Evolutionary conservation across 441 rosid genomes (phyloP).

Genomic region (Euphorbia schlechtendalii): DNA sequence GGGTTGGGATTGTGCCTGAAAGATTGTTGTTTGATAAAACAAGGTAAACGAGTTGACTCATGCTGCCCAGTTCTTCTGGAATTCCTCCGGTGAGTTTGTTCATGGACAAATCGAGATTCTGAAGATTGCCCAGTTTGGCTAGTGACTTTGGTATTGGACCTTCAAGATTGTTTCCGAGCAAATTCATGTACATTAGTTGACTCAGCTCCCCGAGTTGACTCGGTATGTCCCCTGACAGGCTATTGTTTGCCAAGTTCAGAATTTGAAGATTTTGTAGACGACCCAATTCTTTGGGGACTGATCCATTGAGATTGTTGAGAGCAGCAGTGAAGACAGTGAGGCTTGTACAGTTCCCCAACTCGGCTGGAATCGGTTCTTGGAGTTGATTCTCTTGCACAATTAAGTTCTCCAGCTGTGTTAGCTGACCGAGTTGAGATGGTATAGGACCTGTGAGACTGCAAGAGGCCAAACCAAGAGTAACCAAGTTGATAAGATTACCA

Average conservation of each 20-base stretch:
- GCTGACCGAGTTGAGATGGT: conserved; percentile 55
- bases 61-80: conserved; percentile 58
- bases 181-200: conserved; percentile 49
- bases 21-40: conserved; percentile 54
- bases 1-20: conserved; percentile 44
- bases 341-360: conserved; percentile 69
- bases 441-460: conserved; percentile 61
- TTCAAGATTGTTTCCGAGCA: conserved; percentile 52
- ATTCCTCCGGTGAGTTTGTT: conserved; percentile 58
- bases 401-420: conserved; percentile 36
- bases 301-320: conserved; percentile 55
- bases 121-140: conserved; percentile 38
- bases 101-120: conserved; percentile 54
- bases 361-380: conserved; percentile 53
- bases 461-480: conserved; percentile 60
- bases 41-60: conserved; percentile 49
- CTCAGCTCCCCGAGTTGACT: conserved; percentile 48
- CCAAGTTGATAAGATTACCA: conserved; percentile 42
- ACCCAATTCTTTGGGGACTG: conserved; percentile 60
- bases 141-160: conserved; percentile 58
- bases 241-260: conserved; percentile 61
- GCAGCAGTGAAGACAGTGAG: conserved; percentile 46
- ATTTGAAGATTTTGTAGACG: conserved; percentile 41
- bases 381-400: conserved; percentile 56
- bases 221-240: conserved; percentile 65